These are phyloP conservation scores for bread wheat (Triticum aestivum) DNA, from an alignment of 176 grass and related monocot genomes.

Conservation along the genomic window IWGSC_CS_RefSeq_v2.1 NC_057812.1:87660042-87660541, in stretches of 20 bases:
- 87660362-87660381: too few relatives aligned
- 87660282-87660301: background rate
- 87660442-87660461: too few relatives aligned
- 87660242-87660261: background rate
- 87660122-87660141: background rate
- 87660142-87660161: slow-evolving; percentile 13
- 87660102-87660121: slow-evolving; percentile 24
- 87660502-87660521: too few relatives aligned
- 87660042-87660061: slow-evolving; percentile 24
- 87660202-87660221: background rate
- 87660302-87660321: background rate
- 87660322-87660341: too few relatives aligned
- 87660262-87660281: background rate
- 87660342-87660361: too few relatives aligned
- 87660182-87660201: background rate
- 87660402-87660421: too few relatives aligned
- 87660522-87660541: too few relatives aligned
- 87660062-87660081: background rate
- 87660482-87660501: too few relatives aligned
- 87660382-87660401: too few relatives aligned
- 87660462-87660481: too few relatives aligned
- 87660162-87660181: background rate
- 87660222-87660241: background rate
- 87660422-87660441: too few relatives aligned
- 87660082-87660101: background rate